Evolutionary conservation across 148 eudicot species (phyloP).

Genomic region (Nyssa sinensis): DNA sequence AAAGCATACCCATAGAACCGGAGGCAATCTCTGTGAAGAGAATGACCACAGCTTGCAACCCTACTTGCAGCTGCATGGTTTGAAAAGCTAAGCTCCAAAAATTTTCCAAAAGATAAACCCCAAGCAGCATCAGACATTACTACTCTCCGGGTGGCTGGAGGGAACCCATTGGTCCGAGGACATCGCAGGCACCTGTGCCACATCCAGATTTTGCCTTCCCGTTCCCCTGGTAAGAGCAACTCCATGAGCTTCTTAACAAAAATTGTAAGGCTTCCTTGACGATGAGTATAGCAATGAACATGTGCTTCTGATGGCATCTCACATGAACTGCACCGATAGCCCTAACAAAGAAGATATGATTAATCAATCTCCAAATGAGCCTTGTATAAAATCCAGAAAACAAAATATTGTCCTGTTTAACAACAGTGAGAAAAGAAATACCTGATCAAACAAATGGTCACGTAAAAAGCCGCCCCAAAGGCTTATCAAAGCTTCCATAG

Average conservation of each 20-base stretch:
- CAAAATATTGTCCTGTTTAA: too few relatives aligned
- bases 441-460: slow-evolving; percentile 91
- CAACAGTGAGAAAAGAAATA: slow-evolving; percentile 24
- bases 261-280: slow-evolving; percentile 95
- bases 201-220: slow-evolving; percentile 98
- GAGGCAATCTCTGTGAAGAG: slow-evolving; percentile 92
- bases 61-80: slow-evolving; percentile 98
- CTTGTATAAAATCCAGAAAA: too few relatives aligned
- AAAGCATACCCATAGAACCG: slow-evolving; percentile 98
- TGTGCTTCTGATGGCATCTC: slow-evolving; percentile 93
- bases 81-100: slow-evolving; percentile 96
- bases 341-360: slow-evolving; percentile 34
- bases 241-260: slow-evolving; percentile 90
- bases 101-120: slow-evolving; percentile 98
- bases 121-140: slow-evolving; percentile 99
- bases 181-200: slow-evolving; percentile 97
- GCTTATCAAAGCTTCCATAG: slow-evolving; percentile 87
- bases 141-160: slow-evolving; percentile 90
- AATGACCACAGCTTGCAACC: slow-evolving; percentile 98
- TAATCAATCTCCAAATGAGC: neutral
- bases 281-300: slow-evolving; percentile 92
- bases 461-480: slow-evolving; percentile 90
- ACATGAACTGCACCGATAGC: slow-evolving; percentile 71
- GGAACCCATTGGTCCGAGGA: slow-evolving; percentile 72
- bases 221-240: slow-evolving; percentile 71